phyloP scores from a whole-genome alignment of 1,284 basidiomycete species.

The Cryptococcus neoformans region DNA sequence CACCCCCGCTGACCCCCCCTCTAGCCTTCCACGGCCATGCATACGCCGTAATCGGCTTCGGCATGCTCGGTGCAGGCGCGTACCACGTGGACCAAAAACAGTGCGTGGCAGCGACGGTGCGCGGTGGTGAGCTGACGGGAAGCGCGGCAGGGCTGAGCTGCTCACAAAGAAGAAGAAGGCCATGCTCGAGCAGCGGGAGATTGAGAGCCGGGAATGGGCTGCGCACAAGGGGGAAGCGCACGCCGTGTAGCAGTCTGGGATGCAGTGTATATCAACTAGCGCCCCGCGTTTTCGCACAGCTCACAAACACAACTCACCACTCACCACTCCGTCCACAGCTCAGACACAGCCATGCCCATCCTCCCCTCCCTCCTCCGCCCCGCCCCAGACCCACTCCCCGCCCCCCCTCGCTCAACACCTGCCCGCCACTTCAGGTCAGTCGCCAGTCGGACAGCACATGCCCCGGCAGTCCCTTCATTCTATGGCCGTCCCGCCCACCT shows the following conservation, averaged over 20 bases:
- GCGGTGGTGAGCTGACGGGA: background rate
- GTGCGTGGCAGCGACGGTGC: constrained; percentile 28
- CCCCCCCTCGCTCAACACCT: too few species aligned
- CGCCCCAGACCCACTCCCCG: too few species aligned
- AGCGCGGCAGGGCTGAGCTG: constrained; percentile 16
- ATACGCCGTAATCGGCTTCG: constrained; percentile 34
- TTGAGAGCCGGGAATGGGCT: constrained; percentile 23
- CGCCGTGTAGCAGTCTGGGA: constrained; percentile 3
- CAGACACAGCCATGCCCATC: too few species aligned
- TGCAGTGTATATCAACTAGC: too few species aligned
- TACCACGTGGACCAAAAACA: constrained; percentile 41
- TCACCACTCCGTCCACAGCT: too few species aligned
- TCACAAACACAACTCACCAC: too few species aligned
- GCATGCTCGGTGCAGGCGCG: constrained; percentile 37
- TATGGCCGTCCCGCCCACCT: too few species aligned
- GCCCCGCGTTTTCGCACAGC: too few species aligned
- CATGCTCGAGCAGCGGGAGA: constrained; percentile 19
- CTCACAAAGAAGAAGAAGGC: background rate
- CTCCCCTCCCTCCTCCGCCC: too few species aligned
- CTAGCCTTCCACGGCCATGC: constrained; percentile 40
- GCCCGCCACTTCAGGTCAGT: too few species aligned
- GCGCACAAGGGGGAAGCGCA: constrained; percentile 15
- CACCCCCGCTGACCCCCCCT: background rate
- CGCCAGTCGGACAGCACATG: too few species aligned
- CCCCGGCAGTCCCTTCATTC: too few species aligned